These are phyloP conservation scores for Xylariaceae sp. DNA, from an alignment of 2,329 filamentous ascomycete species.

Conservation along the genomic window DNA sequence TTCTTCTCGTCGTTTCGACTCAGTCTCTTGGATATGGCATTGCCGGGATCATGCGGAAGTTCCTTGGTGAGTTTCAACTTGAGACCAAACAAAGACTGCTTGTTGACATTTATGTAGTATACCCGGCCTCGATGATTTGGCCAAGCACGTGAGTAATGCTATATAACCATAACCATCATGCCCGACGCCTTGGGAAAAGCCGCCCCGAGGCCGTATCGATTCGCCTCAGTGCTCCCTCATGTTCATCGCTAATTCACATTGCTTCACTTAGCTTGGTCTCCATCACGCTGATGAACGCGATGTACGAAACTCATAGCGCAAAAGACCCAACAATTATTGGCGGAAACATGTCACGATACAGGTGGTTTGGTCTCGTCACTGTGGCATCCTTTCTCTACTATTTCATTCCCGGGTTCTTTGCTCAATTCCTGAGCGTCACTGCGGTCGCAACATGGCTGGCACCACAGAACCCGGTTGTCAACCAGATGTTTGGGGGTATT, in stretches of 20 bases:
- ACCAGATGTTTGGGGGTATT: conserved; percentile 66
- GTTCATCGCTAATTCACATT: neutral
- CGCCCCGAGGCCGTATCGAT: neutral
- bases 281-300: conserved; percentile 63
- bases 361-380: conserved; percentile 57
- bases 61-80: conserved; percentile 43
- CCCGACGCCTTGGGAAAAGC: neutral
- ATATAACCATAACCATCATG: neutral
- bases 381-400: conserved; percentile 57
- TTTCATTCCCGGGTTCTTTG: conserved; percentile 64
- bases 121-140: conserved; percentile 70
- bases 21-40: conserved; percentile 66
- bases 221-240: neutral
- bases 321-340: conserved; percentile 51
- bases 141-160: conserved; percentile 37
- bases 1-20: conserved; percentile 61
- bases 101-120: conserved; percentile 38
- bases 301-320: conserved; percentile 57
- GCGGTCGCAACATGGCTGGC: conserved; percentile 68
- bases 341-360: conserved; percentile 60
- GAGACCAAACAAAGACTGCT: neutral
- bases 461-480: conserved; percentile 61
- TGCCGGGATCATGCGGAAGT: conserved; percentile 61
- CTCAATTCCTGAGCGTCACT: conserved; percentile 64
- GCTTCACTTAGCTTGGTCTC: conserved; percentile 50